Evolutionary conservation across 2,329 filamentous ascomycete genomes (phyloP), one percentile per base, ranked within the genome.

Genomic region (Epichloe baconii): DNA sequence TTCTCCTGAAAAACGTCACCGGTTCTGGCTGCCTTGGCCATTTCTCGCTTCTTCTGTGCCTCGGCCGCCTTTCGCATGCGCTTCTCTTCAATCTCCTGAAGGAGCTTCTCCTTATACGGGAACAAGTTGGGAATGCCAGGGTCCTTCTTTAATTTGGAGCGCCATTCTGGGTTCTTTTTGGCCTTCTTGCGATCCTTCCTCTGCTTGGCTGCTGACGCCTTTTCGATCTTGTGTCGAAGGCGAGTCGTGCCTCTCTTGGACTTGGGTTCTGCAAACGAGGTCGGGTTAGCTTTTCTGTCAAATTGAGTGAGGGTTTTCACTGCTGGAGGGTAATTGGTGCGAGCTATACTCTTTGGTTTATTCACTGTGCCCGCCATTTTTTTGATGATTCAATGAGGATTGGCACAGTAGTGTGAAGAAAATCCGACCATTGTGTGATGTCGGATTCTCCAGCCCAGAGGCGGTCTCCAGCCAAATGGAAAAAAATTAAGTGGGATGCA

Each of bases 81-180:
- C 61, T 81, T 85, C 71, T 95, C 88, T 71, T 98, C 93, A 60
- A 98, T 94, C 69, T 98, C 89, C 53, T 90, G 82, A 36, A 98
- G 78, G 31, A 98, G 79, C 75, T 86, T 90, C 68, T 96, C 90
- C 74, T 98, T 98, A 77, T 93, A 96, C 1, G 93, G 93, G 72
- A 96, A 98, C 37, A 96, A 72, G 65, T 97, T 98, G 41, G 93
- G 93, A 55, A 98, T 96, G 47, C 93, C 93, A 23, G 91, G 93
- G 62, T 98, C 93, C 74, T 97, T 98, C 80, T 96, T 97, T 59
- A 95, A 67, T 68, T 89, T 87, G 53, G 88, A 90, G 60, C 86
- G 82, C 89, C 93, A 97, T 87, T 95, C 82, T 36, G 93, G 91
- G 68, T 96, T 95, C 80, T 95, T 89, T 75, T 95, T 97, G 51